Conservation (phyloP, 164 flowering plant species). For the Malania oleifera region DNA sequence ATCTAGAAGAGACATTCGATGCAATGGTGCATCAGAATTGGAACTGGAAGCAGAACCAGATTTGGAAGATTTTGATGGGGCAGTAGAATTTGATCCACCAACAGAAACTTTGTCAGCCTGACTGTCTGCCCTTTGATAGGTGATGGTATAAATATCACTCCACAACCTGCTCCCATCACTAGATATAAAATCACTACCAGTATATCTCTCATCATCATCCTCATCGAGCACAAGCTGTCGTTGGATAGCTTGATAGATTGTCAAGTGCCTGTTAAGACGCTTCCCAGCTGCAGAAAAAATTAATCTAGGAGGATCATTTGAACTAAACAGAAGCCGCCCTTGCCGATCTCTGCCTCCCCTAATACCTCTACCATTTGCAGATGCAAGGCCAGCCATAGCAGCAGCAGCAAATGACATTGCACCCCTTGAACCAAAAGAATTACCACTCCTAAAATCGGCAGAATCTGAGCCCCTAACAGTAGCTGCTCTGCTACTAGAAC, state of each 20-base stretch:
- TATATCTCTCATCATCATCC: constrained; percentile 73
- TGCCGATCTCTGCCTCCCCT: constrained; percentile 80
- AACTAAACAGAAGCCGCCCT: constrained; percentile 54
- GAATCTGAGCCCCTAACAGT: constrained; percentile 51
- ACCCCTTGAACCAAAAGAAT: constrained; percentile 73
- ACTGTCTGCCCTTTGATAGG: constrained; percentile 75
- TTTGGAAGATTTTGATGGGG: constrained; percentile 53
- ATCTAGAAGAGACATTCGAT: constrained; percentile 71
- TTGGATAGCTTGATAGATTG: constrained; percentile 92
- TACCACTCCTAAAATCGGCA: constrained; percentile 52
- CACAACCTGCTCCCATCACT: constrained; percentile 87
- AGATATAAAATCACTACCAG: constrained; percentile 58
- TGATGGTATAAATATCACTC: constrained; percentile 84
- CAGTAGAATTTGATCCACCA: constrained; percentile 38
- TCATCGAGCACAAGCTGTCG: constrained; percentile 86
- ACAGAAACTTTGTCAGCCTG: constrained; percentile 47
- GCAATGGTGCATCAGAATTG: constrained; percentile 37
- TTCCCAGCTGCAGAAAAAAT: constrained; percentile 80
- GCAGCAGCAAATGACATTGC: constrained; percentile 97
- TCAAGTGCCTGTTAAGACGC: constrained; percentile 79
- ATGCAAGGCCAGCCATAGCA: constrained; percentile 91
- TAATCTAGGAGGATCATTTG: constrained; percentile 74
- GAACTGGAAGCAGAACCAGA: constrained; percentile 42
- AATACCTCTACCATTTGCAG: constrained; percentile 71
- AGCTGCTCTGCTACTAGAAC: constrained; percentile 60